A percentile compares a stretch with the other conserved stretches of the same genome.
Evolutionary conservation across 352 stramenopile species (phyloP).

Genomic region (Phytophthora capsici): DNA sequence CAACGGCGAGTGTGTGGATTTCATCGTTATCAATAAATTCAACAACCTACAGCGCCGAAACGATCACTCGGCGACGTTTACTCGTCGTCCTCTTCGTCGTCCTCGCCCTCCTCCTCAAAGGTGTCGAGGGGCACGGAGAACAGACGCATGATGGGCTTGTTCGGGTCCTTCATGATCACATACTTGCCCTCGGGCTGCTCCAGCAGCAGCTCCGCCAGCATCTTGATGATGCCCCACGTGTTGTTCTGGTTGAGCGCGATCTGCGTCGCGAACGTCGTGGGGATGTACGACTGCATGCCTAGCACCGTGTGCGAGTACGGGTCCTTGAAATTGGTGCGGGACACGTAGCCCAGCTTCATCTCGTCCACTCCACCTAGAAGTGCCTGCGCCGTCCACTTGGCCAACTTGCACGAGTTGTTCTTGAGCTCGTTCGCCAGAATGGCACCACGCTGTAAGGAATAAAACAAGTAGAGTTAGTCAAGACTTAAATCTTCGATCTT

Average conservation of each 20-base stretch:
- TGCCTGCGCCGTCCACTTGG: conserved; percentile 98
- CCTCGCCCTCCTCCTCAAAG: conserved; percentile 94
- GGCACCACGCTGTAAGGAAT: conserved; percentile 87
- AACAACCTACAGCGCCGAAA: conserved; percentile 27
- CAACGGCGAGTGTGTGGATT: conserved; percentile 26
- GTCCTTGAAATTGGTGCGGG: conserved; percentile 93
- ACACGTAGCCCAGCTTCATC: conserved; percentile 99
- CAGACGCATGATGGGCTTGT: conserved; percentile 96
- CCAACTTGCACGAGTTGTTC: conserved; percentile 99
- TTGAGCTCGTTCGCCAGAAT: conserved; percentile 98
- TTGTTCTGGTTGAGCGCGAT: conserved; percentile 98
- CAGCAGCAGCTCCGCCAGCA: conserved; percentile 94
- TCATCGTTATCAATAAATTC: conserved; percentile 43
- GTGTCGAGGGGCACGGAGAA: conserved; percentile 96
- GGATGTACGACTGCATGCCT: conserved; percentile 97
- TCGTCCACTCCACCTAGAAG: conserved; percentile 95
- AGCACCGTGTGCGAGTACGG: conserved; percentile 96
- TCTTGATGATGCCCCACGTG: conserved; percentile 97
- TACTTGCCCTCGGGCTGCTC: conserved; percentile 98
- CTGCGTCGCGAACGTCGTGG: conserved; percentile 96
- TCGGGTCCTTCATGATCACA: conserved; percentile 98
- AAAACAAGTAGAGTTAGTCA: conserved; percentile 21
- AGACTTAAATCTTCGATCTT: neutral
- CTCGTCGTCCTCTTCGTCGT: conserved; percentile 49
- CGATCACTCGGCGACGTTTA: conserved; percentile 18